Percentiles rank a stretch among this genome's conserved stretches.
Conservation (phyloP, 768 basidiomycete genomes). For the Pisolithus microcarpus region DNA sequence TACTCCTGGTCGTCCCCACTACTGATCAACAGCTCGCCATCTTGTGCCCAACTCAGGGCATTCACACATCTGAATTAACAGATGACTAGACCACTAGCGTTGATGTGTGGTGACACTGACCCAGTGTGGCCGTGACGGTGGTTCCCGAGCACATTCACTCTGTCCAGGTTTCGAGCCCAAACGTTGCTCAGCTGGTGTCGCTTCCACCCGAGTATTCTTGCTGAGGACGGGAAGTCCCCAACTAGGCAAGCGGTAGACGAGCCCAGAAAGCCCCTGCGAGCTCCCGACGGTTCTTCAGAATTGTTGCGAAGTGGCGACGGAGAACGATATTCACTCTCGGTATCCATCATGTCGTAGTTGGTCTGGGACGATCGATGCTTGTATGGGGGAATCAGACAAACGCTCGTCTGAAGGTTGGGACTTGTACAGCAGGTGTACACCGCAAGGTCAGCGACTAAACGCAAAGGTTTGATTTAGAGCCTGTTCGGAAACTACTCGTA, state of each 20-base stretch:
- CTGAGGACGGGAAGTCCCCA: conserved; percentile 14
- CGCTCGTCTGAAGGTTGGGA: not conserved
- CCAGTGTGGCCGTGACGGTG: conserved; percentile 61
- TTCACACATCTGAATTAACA: conserved; percentile 63
- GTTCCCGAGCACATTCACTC: conserved; percentile 68
- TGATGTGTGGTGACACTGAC: conserved; percentile 27
- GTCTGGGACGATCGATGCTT: not conserved
- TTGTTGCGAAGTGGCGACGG: conserved; percentile 10
- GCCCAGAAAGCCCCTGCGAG: not conserved
- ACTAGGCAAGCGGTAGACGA: not conserved
- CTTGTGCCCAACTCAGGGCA: conserved; percentile 64
- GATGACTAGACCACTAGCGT: not conserved
- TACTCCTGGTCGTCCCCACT: conserved; percentile 71
- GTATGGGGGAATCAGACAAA: not conserved
- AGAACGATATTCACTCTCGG: not conserved
- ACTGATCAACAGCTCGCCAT: conserved; percentile 58
- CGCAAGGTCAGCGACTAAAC: too few relatives aligned
- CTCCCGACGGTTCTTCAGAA: conserved; percentile 1
- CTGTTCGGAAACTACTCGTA: too few relatives aligned
- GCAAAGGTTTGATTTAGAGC: too few relatives aligned
- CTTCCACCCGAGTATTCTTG: conserved; percentile 17
- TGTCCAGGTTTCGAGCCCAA: conserved; percentile 39
- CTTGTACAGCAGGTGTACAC: too few relatives aligned
- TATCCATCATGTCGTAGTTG: not conserved
- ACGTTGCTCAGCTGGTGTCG: conserved; percentile 17